A percentile compares a stretch with the other conserved stretches of the same genome.
phyloP scores from a whole-genome alignment of 768 basidiomycete species.

The Agaricus subrufescens region DNA sequence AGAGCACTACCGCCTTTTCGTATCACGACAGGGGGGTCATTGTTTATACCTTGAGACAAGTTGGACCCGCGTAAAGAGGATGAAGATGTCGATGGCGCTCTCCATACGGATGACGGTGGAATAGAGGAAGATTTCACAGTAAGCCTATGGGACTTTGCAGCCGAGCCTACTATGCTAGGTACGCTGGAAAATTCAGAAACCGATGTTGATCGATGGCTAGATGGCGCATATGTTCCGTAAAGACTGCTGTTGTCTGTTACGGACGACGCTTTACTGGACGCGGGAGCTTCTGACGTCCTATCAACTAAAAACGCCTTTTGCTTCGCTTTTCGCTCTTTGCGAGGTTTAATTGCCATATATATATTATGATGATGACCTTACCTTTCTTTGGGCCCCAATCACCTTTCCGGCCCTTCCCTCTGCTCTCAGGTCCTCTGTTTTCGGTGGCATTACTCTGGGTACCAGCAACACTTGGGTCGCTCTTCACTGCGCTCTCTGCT shows the following conservation, averaged over 20 bases:
- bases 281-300: neutral
- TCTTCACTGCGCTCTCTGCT: neutral
- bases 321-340: neutral
- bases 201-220: neutral
- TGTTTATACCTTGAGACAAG: too few relatives aligned
- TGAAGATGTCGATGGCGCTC: too few relatives aligned
- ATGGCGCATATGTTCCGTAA: neutral
- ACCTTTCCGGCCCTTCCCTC: neutral
- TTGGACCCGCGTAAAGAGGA: too few relatives aligned
- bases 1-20: too few relatives aligned
- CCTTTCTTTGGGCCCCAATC: slow-evolving; percentile 7
- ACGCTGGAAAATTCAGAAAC: too few relatives aligned
- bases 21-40: too few relatives aligned
- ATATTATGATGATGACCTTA: neutral
- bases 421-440: neutral
- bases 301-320: neutral
- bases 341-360: neutral
- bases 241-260: neutral
- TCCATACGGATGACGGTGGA: too few relatives aligned
- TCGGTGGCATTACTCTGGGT: neutral
- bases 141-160: too few relatives aligned
- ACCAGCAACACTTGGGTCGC: neutral
- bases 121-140: too few relatives aligned
- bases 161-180: too few relatives aligned
- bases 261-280: neutral